Base-by-base conservation (phyloP, 2,329 filamentous ascomycete genomes). In the Exophiala sp. region DNA sequence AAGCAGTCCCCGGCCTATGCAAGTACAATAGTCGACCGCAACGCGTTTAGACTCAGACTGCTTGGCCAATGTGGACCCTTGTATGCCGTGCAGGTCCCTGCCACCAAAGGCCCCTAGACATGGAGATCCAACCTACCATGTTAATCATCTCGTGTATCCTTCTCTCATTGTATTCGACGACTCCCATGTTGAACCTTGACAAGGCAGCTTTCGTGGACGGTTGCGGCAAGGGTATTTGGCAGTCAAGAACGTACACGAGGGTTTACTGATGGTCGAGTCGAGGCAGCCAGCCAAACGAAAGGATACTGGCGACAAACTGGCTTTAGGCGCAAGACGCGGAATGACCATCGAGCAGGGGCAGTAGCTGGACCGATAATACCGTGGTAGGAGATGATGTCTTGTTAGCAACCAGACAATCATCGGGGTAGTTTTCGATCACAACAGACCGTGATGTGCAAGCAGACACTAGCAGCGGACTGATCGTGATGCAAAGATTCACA, bases 11-110 rank as follows among this genome's bases (percentile, higher is more conserved):
- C n/a, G n/a, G 32, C 16, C 13, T n/a, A 5, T n/a, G 32, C 11
- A 35, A 35, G 24, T 5, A 27, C 24, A 27, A 10, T 27, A 27
- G 5, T 6, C 24, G 24, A n/a, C 32, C 14, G 6, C 5, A n/a
- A 35, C 6, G 16, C 32, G 13, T 6, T 18, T n/a, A 4, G 32
- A 18, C 32, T n/a, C 16, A 35, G 32, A 6, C 5, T 18, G 32
- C 32, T n/a, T 6, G 16, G 32, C 5, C 13, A 35, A n/a, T n/a
- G 65, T 82, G 81, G 21, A 80, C 76, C 2, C 78, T 77, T 8
- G 82, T 67, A 59, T 83, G 83, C 63, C 24, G 82, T 75, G 8
- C 76, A 79, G 53, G 81, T 73, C 80, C 80, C 83, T 42, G 83
- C 65, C 40, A 10, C 80, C 64, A 14, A 73, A 73, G 18, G 78